Percentiles rank a stretch among this genome's conserved stretches.
Conservation (phyloP, 148 eudicot species). For the Chenopodium album region DNA sequence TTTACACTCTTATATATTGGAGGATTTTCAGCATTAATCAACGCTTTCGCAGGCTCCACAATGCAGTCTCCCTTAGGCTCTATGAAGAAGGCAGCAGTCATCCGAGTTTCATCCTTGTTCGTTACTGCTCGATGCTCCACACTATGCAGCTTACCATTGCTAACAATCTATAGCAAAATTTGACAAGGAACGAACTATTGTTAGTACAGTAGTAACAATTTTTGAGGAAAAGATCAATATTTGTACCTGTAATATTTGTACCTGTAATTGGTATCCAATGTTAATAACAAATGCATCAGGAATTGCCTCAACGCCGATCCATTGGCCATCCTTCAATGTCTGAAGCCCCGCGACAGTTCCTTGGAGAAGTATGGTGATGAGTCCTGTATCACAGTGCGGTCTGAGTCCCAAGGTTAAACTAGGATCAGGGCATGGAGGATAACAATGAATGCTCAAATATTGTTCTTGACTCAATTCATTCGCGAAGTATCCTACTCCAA, state of each 20-base stretch:
- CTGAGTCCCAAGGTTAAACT: constrained; percentile 44
- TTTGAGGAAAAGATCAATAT: neutral
- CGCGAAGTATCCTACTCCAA: constrained; percentile 36
- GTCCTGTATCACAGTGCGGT: constrained; percentile 47
- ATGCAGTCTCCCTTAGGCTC: neutral
- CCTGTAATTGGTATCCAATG: constrained; percentile 48
- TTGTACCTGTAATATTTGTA: constrained; percentile 42
- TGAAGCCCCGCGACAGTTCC: constrained; percentile 49
- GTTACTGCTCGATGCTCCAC: constrained; percentile 19
- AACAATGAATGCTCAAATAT: constrained; percentile 34
- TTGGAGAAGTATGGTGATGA: constrained; percentile 49
- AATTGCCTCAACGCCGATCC: constrained; percentile 43
- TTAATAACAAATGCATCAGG: constrained; percentile 49
- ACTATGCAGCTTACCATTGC: constrained; percentile 13
- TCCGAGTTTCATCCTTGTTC: neutral
- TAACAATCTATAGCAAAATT: constrained; percentile 5
- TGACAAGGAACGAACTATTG: too few relatives aligned
- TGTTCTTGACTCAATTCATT: constrained; percentile 36
- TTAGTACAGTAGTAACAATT: too few relatives aligned
- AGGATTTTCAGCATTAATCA: constrained; percentile 7
- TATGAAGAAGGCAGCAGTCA: constrained; percentile 8
- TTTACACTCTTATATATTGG: neutral
- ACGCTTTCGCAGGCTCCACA: constrained; percentile 13
- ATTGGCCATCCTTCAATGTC: constrained; percentile 41
- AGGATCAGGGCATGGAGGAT: constrained; percentile 69